Percentiles rank a stretch among this genome's conserved stretches.
These are phyloP conservation scores for Yamadazyma triangularis DNA, from an alignment of 1,139 yeast genomes.

Conservation along the genomic window DNA sequence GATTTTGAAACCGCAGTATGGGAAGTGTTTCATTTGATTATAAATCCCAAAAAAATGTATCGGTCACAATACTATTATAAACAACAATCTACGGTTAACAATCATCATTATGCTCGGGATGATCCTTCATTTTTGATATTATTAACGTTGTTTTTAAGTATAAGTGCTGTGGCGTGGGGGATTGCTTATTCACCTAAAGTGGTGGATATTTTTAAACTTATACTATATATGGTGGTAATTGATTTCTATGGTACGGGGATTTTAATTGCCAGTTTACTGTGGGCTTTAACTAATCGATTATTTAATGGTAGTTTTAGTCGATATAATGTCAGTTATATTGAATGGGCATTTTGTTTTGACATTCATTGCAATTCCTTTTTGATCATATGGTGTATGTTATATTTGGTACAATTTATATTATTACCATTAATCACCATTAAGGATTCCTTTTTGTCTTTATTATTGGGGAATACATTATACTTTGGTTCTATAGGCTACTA, in stretches of 20 bases:
- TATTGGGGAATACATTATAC: conserved; percentile 77
- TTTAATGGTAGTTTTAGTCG: conserved; percentile 28
- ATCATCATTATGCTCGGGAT: conserved; percentile 69
- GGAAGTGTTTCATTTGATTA: conserved; percentile 75
- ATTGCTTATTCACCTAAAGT: conserved; percentile 68
- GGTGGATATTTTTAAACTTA: conserved; percentile 55
- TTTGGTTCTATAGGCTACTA: conserved; percentile 71
- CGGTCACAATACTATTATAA: conserved; percentile 73
- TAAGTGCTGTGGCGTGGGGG: conserved; percentile 91
- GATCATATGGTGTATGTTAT: conserved; percentile 73
- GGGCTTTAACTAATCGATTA: conserved; percentile 66
- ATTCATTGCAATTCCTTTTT: conserved; percentile 87
- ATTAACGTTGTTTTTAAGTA: conserved; percentile 55
- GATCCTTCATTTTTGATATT: conserved; percentile 85
- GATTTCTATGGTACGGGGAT: conserved; percentile 76
- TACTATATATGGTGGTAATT: conserved; percentile 78
- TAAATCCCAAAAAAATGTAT: conserved; percentile 78
- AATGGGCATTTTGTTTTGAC: conserved; percentile 94
- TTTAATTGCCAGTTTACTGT: conserved; percentile 64
- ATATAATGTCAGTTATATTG: conserved; percentile 53
- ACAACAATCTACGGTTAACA: conserved; percentile 19
- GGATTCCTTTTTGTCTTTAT: conserved; percentile 54
- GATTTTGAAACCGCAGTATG: conserved; percentile 92
- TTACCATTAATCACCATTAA: conserved; percentile 66
- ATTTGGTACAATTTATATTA: conserved; percentile 70